Percentiles rank a stretch among this genome's conserved stretches.
Conservation (phyloP, 2,329 filamentous ascomycete species). For the Aspergillus jensenii region DNA sequence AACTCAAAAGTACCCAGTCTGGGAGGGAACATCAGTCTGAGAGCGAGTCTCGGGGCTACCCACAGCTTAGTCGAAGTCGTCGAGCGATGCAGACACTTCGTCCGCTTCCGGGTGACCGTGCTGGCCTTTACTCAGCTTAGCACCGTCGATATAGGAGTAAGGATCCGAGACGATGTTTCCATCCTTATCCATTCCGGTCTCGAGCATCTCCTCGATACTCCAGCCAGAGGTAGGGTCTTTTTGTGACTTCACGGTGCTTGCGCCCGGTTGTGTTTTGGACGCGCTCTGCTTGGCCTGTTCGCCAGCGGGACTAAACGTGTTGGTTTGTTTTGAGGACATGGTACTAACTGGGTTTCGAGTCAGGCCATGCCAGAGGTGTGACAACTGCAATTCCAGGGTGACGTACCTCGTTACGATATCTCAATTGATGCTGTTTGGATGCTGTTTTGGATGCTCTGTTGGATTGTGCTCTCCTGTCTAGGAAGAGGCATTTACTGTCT, state of each 20-base stretch:
- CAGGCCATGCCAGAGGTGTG: neutral
- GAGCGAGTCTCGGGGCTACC: no score
- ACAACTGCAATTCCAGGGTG: no score
- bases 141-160: slow-evolving; percentile 22
- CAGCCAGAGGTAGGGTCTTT: slow-evolving; percentile 16
- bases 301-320: slow-evolving; percentile 20
- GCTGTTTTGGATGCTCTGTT: no score
- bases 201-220: slow-evolving; percentile 30
- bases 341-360: neutral
- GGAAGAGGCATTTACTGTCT: neutral
- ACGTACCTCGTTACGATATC: neutral
- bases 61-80: slow-evolving; percentile 29
- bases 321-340: slow-evolving; percentile 30
- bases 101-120: slow-evolving; percentile 27
- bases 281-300: slow-evolving; percentile 8
- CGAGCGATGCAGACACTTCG: slow-evolving; percentile 30
- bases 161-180: slow-evolving; percentile 35
- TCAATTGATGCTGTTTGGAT: neutral
- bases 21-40: neutral
- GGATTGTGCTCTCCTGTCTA: neutral
- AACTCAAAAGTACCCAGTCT: neutral
- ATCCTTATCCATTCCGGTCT: slow-evolving; percentile 29
- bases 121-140: slow-evolving; percentile 18
- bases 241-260: slow-evolving; percentile 5
- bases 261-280: slow-evolving; percentile 9